Evolutionary conservation across 352 stramenopile species (phyloP), one percentile per base, ranked within the genome.

Genomic region (Hyaloperonospora brassicae): DNA sequence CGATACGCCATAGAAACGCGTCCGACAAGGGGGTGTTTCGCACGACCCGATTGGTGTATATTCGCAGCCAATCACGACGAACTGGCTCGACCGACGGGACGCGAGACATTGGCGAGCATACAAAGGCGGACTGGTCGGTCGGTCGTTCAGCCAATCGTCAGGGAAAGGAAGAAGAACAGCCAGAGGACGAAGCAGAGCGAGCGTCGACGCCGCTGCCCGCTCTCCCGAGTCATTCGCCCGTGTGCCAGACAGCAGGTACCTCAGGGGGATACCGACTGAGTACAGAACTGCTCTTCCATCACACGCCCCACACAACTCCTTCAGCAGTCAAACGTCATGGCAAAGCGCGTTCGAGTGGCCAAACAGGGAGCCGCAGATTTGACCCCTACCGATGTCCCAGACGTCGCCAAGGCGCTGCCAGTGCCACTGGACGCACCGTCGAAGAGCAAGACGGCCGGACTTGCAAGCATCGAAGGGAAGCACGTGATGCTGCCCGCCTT

Each of bases 401-500:
- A 61, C 14, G 38, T 47, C 23, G 41, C 36, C 5, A 55, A 56
- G 31, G 47, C 40, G 11, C 27, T 44, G 0, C 5, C 60, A 25
- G 21, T 14, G 6, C 7, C 14, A 13, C 6, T 43, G 1, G 43
- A 22, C 17, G 14, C 30, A 11, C 21, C 23, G 13, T 5, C 42
- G 2, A 73, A 70, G 41, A 34, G 39, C 0, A 72, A 67, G 42
- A 12, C 43, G 12, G 27, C 50, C 0, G 59, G 64, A 0, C 39
- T 52, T 14, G 35, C 62, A 11, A 52, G 43, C 25, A 30, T 41
- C 10, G 68, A 84, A 25, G 83, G 62, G 43, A 95, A 93, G 55
- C 77, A 93, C 58, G 76, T 80, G 66, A 90, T 92, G 71, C 66
- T 92, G 49, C 87, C 87, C 50, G 85, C 81, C 21, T 97, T 97